Evolutionary conservation across 352 stramenopile genomes (phyloP).

Genomic region (Globisporangium cederbergense): DNA sequence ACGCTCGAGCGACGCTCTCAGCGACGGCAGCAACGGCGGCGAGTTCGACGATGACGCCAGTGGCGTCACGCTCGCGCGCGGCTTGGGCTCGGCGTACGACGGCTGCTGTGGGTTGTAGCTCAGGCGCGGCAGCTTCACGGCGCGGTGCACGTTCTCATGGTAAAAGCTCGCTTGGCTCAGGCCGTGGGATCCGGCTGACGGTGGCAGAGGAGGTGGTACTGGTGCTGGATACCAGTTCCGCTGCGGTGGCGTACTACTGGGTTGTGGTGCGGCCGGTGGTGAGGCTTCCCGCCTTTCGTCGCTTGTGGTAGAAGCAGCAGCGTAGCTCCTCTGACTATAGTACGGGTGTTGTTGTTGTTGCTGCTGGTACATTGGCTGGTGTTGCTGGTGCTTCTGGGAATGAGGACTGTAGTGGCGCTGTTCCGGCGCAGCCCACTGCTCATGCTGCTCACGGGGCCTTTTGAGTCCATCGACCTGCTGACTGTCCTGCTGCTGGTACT

Average conservation of each 20-base stretch:
- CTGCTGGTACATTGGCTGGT: neutral
- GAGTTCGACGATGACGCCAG: neutral
- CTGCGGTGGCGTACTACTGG: neutral
- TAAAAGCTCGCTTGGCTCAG: neutral
- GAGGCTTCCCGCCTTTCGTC: neutral
- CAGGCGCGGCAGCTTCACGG: neutral
- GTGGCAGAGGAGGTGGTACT: neutral
- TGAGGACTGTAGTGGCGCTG: neutral
- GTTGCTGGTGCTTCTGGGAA: neutral
- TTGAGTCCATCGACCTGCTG: neutral
- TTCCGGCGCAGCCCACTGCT: neutral
- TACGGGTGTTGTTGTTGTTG: neutral
- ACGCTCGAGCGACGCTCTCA: constrained; percentile 13
- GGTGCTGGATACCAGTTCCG: neutral
- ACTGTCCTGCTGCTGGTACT: neutral
- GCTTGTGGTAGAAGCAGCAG: neutral
- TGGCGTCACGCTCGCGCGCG: neutral
- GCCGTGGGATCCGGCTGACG: neutral
- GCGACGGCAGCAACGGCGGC: neutral
- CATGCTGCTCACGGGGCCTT: neutral
- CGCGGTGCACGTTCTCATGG: neutral
- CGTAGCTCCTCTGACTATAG: neutral
- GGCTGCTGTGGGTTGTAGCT: neutral
- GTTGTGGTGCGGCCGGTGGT: neutral
- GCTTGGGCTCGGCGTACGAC: neutral